Evolutionary conservation across 1,284 basidiomycete species (phyloP), one percentile per base, ranked within the genome.

Genomic region (Trametes hirsuta): DNA sequence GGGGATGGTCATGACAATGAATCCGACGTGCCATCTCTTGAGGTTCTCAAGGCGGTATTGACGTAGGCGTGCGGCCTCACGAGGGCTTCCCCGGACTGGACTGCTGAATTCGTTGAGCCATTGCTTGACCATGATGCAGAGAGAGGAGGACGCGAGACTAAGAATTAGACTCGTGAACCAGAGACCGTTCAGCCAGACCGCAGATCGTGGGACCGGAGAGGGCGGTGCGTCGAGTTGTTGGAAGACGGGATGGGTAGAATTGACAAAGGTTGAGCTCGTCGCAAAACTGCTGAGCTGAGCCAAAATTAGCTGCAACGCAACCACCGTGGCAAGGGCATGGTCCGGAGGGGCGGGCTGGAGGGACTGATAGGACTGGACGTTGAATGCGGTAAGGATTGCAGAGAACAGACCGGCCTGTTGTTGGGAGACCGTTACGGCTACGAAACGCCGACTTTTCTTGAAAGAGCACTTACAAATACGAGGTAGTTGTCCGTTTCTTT

Each of bases 151-250:
- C 15, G 40, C 12, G 15, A 59, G 52, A 5, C 36, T 44, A 14
- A 46, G 41, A 4, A 59, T 42, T 30, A 59, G 52, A 2, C 37
- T 34, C 2, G 51, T 47, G 49, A 59, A 59, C 57, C 57, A 59
- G 8, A 59, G 18, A 0, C 39, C 35, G 21, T 59, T 59, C 6
- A 59, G 86, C 12, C 78, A 76, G 61, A 80, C 76, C 1, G 77
- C 69, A 21, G 79, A 53, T 15, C 24, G 15, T 6, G 50, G 40
- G 41, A 52, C 8, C 12, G 41, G 10, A 11, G 12, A n/a, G 4
- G 40, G 30, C 2, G 40, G 6, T 1, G 40, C 4, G 18, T 18
- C 18, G 18, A 18, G 18, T 18, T 18, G 18, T 18, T 18, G 18
- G 18, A 18, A 18, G 18, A 18, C 18, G 18, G 18, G 18, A 18